Percentiles rank a stretch among this genome's conserved stretches.
Conservation (phyloP, 805 yeast genomes). For the Lachancea mirantina region DNA sequence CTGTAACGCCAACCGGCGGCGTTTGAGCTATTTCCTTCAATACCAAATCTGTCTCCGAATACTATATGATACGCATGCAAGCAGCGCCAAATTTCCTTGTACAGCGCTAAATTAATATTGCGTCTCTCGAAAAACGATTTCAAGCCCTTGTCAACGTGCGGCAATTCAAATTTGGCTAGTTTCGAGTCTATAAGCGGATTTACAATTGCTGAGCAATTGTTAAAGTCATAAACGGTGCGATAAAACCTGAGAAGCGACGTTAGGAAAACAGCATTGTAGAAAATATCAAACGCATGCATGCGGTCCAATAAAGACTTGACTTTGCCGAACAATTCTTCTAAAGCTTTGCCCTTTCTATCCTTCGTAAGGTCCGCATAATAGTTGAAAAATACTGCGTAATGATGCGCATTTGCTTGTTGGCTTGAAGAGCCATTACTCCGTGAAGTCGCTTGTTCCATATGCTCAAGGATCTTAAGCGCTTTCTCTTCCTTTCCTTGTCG, state of each 20-base stretch:
- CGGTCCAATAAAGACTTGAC: too few species aligned
- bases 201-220: constrained; percentile 30
- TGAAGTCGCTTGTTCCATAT: constrained; percentile 26
- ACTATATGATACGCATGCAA: constrained; percentile 17
- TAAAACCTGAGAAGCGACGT: constrained; percentile 34
- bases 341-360: constrained; percentile 11
- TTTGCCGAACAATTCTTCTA: constrained; percentile 6
- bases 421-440: constrained; percentile 16
- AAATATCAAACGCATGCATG: too few species aligned
- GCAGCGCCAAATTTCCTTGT: constrained; percentile 29
- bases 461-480: constrained; percentile 30
- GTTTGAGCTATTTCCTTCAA: constrained; percentile 13
- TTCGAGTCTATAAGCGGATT: constrained; percentile 23
- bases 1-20: constrained; percentile 12
- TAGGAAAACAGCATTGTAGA: constrained; percentile 32
- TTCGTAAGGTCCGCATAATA: constrained; percentile 26
- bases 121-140: constrained; percentile 10
- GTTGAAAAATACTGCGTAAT: constrained; percentile 36
- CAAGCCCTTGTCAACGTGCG: constrained; percentile 8
- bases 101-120: constrained; percentile 20
- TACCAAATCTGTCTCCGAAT: constrained; percentile 10
- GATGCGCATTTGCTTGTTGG: constrained; percentile 31
- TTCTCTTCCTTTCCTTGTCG: constrained; percentile 18
- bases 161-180: constrained; percentile 11
- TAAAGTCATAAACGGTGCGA: constrained; percentile 23